These are phyloP conservation scores for Triticum timopheevii DNA, from an alignment of 176 grass and related monocot species.

Conservation along the genomic window DNA sequence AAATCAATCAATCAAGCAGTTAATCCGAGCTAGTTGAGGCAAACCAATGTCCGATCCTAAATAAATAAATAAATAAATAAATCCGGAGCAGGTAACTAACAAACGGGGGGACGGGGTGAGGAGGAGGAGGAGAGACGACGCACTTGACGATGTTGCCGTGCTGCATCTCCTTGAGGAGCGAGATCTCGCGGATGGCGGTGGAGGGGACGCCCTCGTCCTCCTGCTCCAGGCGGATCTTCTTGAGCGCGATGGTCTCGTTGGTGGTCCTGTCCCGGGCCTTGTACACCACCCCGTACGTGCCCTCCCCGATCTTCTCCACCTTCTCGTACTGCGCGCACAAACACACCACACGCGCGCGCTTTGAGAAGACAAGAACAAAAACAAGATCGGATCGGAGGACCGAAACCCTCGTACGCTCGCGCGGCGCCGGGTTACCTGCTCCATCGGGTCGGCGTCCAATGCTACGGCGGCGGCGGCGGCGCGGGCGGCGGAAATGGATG, in stretches of 20 bases:
- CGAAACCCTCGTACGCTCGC: not conserved
- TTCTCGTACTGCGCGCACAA: slow-evolving; percentile 76
- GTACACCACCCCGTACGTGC: slow-evolving; percentile 98
- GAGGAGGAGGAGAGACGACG: not conserved
- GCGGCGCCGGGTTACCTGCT: slow-evolving; percentile 60
- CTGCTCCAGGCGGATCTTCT: slow-evolving; percentile 97
- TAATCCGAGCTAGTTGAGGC: not conserved
- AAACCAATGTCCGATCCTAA: not conserved
- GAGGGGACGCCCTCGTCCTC: slow-evolving; percentile 94
- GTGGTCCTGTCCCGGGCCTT: slow-evolving; percentile 70
- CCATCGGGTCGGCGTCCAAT: slow-evolving; percentile 51
- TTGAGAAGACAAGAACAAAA: not conserved
- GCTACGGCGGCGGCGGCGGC: not conserved
- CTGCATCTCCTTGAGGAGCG: slow-evolving; percentile 95
- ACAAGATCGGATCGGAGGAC: not conserved
- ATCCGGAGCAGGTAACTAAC: not conserved
- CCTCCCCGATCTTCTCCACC: slow-evolving; percentile 94
- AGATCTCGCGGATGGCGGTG: slow-evolving; percentile 96
- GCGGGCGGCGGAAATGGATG: not conserved
- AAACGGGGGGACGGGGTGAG: not conserved
- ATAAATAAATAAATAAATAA: not conserved
- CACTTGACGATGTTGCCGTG: slow-evolving; percentile 90
- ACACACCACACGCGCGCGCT: not conserved
- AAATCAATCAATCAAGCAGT: not conserved
- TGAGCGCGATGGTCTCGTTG: slow-evolving; percentile 94